Evolutionary conservation across 352 stramenopile species (phyloP).

Genomic region (Phytophthora capsici): DNA sequence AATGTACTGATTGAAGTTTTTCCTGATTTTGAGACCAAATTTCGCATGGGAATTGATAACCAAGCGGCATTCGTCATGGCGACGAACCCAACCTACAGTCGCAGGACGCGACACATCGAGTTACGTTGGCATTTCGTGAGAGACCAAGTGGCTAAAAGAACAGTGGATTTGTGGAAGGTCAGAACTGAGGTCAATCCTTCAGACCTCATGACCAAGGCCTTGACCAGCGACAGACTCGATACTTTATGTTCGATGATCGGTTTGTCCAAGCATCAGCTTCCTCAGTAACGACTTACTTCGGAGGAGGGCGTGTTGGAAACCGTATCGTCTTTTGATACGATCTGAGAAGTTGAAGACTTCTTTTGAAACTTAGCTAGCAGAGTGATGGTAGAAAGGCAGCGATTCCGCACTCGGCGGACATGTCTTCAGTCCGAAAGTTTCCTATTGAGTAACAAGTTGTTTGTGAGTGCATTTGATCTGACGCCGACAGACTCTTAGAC

Average conservation of each 20-base stretch:
- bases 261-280: neutral
- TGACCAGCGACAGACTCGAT: neutral
- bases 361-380: too few relatives aligned
- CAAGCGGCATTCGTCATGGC: slow-evolving; percentile 1
- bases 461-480: too few relatives aligned
- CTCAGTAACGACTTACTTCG: neutral
- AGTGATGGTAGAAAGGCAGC: too few relatives aligned
- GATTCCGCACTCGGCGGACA: too few relatives aligned
- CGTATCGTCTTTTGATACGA: neutral
- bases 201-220: neutral
- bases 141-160: neutral
- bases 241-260: neutral
- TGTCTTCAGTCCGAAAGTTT: too few relatives aligned
- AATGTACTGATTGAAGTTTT: neutral
- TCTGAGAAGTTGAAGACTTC: too few relatives aligned
- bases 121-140: neutral
- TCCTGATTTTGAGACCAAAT: neutral
- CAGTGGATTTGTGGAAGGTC: slow-evolving; percentile 1
- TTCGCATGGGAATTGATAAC: neutral
- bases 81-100: neutral
- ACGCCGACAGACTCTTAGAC: too few relatives aligned
- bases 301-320: slow-evolving; percentile 9
- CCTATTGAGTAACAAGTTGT: too few relatives aligned
- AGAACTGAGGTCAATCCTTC: neutral
- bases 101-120: slow-evolving; percentile 1